These are phyloP conservation scores for Decorospora gaudefroyi DNA, from an alignment of 2,329 filamentous ascomycete genomes.

Conservation along the genomic window DNA sequence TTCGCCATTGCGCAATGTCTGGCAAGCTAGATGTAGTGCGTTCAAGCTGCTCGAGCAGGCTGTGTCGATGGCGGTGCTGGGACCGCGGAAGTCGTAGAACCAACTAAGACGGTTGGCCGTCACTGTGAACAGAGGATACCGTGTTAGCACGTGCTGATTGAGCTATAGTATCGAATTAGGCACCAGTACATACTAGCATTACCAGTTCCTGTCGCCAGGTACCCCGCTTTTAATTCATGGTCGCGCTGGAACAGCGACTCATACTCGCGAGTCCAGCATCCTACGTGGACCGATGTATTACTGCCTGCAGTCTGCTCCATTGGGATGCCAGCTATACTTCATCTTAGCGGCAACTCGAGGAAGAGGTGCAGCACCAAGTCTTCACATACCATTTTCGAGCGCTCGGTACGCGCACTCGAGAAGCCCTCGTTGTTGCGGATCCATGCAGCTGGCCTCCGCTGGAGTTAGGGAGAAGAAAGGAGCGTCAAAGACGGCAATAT, in stretches of 20 bases:
- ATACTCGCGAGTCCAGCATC: slow-evolving; percentile 16
- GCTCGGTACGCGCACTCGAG: slow-evolving; percentile 34
- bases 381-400: slow-evolving; percentile 28
- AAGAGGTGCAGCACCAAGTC: not conserved
- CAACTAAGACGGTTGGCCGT: slow-evolving; percentile 23
- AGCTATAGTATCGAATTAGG: no score
- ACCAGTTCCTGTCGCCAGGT: slow-evolving; percentile 4
- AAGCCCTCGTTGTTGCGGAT: slow-evolving; percentile 31
- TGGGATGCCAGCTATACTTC: slow-evolving; percentile 15
- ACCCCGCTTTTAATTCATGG: slow-evolving; percentile 8
- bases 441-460: slow-evolving; percentile 24
- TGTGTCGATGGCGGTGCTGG: slow-evolving; percentile 32
- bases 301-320: slow-evolving; percentile 13
- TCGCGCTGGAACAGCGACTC: slow-evolving; percentile 3
- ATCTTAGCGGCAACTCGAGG: not conserved
- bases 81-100: slow-evolving; percentile 29
- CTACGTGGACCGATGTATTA: slow-evolving; percentile 20
- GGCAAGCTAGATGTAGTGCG: slow-evolving; percentile 25
- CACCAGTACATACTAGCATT: no score
- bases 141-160: no score
- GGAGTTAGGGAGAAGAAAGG: slow-evolving; percentile 24
- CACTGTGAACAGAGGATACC: no score
- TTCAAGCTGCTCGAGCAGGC: slow-evolving; percentile 31
- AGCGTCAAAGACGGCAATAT: slow-evolving; percentile 25
- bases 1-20: slow-evolving; percentile 7